Conservation (phyloP, 2,329 filamentous ascomycete species). For the Ophiocordyceps camponoti-floridani region DNA sequence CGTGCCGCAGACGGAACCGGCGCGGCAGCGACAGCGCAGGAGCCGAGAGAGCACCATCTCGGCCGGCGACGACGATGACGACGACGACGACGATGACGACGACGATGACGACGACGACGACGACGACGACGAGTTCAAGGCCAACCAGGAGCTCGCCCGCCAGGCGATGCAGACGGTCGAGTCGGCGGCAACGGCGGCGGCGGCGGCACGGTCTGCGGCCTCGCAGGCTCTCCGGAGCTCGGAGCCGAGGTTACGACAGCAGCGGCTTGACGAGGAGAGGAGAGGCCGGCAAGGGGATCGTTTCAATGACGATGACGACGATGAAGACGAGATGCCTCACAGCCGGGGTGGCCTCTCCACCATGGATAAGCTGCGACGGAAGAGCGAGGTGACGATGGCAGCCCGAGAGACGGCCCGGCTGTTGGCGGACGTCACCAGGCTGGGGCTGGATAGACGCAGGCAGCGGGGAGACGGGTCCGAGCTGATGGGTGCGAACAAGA, state of each 20-base stretch:
- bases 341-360: conserved; percentile 49
- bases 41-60: conserved; percentile 81
- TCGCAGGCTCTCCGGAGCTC: conserved; percentile 10
- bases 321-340: conserved; percentile 37
- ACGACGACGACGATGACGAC: too few relatives aligned
- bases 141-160: conserved; percentile 35
- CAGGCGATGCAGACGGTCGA: conserved; percentile 35
- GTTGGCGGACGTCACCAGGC: conserved; percentile 24
- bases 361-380: too few relatives aligned
- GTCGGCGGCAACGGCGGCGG: conserved; percentile 27
- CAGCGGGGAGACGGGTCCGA: conserved; percentile 18
- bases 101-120: too few relatives aligned
- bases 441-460: conserved; percentile 32
- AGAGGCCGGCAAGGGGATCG: conserved; percentile 5
- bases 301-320: conserved; percentile 5
- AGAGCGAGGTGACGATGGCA: too few relatives aligned
- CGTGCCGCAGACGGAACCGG: conserved; percentile 40
- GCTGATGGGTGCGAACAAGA: conserved; percentile 32
- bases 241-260: conserved; percentile 7
- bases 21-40: conserved; percentile 24
- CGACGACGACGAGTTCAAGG: too few relatives aligned
- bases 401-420: conserved; percentile 19
- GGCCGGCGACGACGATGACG: conserved; percentile 26
- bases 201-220: conserved; percentile 10
- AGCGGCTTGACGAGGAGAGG: conserved; percentile 10